Conservation (phyloP, 495 filamentous ascomycete genomes). For the Podospora conica region DNA sequence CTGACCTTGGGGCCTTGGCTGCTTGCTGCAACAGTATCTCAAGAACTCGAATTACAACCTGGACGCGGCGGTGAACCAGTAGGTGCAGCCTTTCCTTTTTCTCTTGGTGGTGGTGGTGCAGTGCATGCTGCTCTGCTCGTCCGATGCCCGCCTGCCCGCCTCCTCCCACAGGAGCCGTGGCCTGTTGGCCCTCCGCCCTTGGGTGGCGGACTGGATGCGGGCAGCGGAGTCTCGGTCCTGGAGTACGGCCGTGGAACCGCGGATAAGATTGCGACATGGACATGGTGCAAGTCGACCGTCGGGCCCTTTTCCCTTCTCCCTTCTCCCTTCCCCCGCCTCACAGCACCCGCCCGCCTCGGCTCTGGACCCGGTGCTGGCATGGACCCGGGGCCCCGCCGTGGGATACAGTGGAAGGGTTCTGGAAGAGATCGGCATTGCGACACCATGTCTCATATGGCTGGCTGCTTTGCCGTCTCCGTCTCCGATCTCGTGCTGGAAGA, state of each 20-base stretch:
- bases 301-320: background rate
- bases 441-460: constrained; percentile 26
- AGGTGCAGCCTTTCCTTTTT: constrained; percentile 27
- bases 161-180: too few species aligned
- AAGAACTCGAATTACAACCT: constrained; percentile 40
- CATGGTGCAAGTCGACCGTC: background rate
- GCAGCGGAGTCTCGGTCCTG: background rate
- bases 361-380: background rate
- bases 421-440: constrained; percentile 26
- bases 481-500: constrained; percentile 3
- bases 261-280: background rate
- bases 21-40: constrained; percentile 30
- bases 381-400: constrained; percentile 4
- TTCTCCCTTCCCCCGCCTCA: background rate
- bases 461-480: background rate
- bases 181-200: too few species aligned
- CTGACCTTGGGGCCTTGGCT: constrained; percentile 3
- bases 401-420: constrained; percentile 13
- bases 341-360: background rate
- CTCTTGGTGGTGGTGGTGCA: background rate
- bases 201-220: background rate
- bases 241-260: background rate
- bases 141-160: background rate
- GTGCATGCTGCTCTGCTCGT: background rate
- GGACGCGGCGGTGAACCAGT: constrained; percentile 47